Base-by-base conservation (phyloP, 2,329 filamentous ascomycete species). In the Xylariaceae sp. region DNA sequence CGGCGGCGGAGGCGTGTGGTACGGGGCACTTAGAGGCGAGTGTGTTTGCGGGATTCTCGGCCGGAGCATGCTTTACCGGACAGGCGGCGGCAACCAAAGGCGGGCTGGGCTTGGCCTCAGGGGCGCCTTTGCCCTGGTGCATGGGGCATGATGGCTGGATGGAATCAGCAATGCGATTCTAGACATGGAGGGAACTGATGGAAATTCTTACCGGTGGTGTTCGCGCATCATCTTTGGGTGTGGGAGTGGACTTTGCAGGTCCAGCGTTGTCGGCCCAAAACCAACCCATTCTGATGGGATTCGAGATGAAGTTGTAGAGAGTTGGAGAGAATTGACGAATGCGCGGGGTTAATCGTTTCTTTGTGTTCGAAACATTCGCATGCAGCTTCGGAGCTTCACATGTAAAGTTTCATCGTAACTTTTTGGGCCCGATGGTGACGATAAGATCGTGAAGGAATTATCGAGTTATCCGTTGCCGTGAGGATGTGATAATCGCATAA, bases 181-280 rank as follows among this genome's bases (percentile, higher is more conserved):
- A 30, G 23, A 30, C 23, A 1, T 5, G 4, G 2, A 34, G 51
- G 35, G 7, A 34, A 34, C 34, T n/a, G 10, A 23, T 35, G 50
- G n/a, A 18, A 23, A 3, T 49, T 65, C 77, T 64, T 73, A 78
- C 77, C 49, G 76, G 77, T 68, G 77, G 77, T 49, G 73, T 66
- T 61, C 64, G 69, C 52, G 67, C 65, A 50, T 67, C 68, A 64
- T 68, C 59, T 52, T 55, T 64, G 39, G 61, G 58, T 69, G 66
- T 45, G 68, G 66, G 58, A 61, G 61, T 62, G 59, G 65, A 61
- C 51, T 55, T 59, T 53, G 62, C 44, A n/a, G 73, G 62, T 17
- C 73, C 66, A 57, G 78, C 69, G 51, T 74, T 62, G 62, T 86
- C 83, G 61, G 82, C 80, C 83, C 83, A 86, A 68, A 86, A 86